phyloP scores from a whole-genome alignment of 192 early-diverging fungal genomes.

The Rhizoclosmatium sp. region DNA sequence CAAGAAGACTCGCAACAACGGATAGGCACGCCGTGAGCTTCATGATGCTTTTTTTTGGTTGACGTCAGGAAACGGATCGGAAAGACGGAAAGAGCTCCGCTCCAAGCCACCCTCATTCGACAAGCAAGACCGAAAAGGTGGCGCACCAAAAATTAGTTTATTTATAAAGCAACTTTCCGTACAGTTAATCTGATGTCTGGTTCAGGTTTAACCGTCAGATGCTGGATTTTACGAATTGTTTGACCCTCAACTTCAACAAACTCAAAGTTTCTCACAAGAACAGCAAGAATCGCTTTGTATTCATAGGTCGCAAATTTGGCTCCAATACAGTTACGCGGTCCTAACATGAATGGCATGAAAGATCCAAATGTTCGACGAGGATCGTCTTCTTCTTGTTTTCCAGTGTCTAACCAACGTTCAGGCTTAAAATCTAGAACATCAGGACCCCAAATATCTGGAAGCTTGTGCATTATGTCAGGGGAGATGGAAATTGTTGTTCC shows the following conservation, averaged over 20 bases:
- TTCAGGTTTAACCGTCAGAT: conserved; percentile 32
- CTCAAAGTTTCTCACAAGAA: conserved; percentile 23
- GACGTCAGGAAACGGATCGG: too few species aligned
- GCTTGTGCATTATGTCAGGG: conserved; percentile 8
- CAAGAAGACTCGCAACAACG: too few species aligned
- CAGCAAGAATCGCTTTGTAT: conserved; percentile 27
- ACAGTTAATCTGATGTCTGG: conserved; percentile 6
- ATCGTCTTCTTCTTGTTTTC: not conserved
- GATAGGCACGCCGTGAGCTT: too few species aligned
- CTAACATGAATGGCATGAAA: conserved; percentile 33
- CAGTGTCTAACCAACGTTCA: conserved; percentile 20
- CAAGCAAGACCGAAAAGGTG: too few species aligned
- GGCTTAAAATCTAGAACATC: conserved; percentile 14
- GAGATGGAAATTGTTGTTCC: conserved; percentile 11
- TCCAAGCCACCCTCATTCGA: too few species aligned
- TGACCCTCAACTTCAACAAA: conserved; percentile 34
- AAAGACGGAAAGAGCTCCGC: too few species aligned
- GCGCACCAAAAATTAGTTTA: not conserved
- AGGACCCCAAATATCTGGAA: conserved; percentile 20
- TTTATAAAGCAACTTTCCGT: not conserved
- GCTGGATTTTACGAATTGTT: conserved; percentile 16
- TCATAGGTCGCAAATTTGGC: conserved; percentile 29
- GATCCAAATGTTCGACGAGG: conserved; percentile 3
- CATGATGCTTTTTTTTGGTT: too few species aligned
- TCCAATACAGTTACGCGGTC: conserved; percentile 35